phyloP scores from a whole-genome alignment of 257 asterid genomes.

The Scutellaria minor region DNA sequence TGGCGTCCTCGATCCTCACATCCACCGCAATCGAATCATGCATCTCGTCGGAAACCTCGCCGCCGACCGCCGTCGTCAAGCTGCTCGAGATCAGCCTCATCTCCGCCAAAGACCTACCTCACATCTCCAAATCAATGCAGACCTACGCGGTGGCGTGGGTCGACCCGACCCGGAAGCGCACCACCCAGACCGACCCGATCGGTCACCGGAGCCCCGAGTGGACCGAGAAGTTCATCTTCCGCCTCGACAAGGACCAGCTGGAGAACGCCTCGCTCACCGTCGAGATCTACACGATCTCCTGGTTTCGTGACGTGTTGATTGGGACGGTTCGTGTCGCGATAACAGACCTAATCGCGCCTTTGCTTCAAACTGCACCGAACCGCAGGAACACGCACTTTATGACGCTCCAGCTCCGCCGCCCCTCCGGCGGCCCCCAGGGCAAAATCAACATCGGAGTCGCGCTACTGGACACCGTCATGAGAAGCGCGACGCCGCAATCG shows the following conservation, averaged over 20 bases:
- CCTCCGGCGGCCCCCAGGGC: conserved; percentile 77
- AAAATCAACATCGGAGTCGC: conserved; percentile 72
- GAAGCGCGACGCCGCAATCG: conserved; percentile 44
- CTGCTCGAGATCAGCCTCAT: conserved; percentile 63
- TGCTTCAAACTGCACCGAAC: neutral
- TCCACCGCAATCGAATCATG: conserved; percentile 54
- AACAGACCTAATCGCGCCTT: conserved; percentile 45
- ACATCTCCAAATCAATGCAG: conserved; percentile 61
- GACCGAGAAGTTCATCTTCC: conserved; percentile 67
- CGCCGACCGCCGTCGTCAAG: conserved; percentile 22
- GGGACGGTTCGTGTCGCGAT: conserved; percentile 55
- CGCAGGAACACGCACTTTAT: conserved; percentile 46
- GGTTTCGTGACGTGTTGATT: conserved; percentile 67
- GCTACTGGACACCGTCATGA: conserved; percentile 46
- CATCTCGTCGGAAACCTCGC: conserved; percentile 36
- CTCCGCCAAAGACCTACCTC: conserved; percentile 68
- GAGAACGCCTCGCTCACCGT: conserved; percentile 50
- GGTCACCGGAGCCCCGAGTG: conserved; percentile 66
- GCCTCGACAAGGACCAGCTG: conserved; percentile 44
- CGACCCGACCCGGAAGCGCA: conserved; percentile 49
- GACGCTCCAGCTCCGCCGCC: conserved; percentile 69
- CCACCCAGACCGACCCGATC: conserved; percentile 52
- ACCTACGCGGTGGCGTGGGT: conserved; percentile 68
- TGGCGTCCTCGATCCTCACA: conserved; percentile 45
- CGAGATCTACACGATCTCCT: conserved; percentile 64